Conservation (phyloP, 2,329 filamentous ascomycete genomes). For the Colletotrichum coccodes region DNA sequence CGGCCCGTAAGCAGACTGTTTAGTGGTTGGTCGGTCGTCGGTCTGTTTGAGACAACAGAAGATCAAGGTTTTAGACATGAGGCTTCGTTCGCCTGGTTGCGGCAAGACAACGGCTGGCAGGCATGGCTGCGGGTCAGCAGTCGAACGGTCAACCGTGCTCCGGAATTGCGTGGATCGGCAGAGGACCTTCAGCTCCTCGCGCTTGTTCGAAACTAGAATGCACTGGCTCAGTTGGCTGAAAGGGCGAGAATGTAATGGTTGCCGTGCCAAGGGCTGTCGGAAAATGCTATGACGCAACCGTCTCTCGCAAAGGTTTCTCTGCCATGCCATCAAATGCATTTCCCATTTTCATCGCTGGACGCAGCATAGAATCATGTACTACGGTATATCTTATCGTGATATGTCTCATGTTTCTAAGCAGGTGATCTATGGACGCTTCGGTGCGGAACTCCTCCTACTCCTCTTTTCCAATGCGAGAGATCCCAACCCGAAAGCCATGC, state of each 20-base stretch:
- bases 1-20: neutral
- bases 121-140: neutral
- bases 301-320: neutral
- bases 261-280: neutral
- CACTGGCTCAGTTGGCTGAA: neutral
- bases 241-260: neutral
- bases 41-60: neutral
- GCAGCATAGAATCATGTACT: neutral
- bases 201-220: neutral
- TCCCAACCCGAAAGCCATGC: no score
- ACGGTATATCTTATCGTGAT: no score
- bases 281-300: neutral
- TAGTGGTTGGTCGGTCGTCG: neutral
- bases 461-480: no score
- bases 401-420: no score
- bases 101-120: neutral
- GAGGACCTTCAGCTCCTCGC: neutral
- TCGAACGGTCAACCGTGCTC: neutral
- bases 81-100: neutral
- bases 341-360: neutral
- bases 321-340: neutral
- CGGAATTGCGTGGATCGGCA: neutral
- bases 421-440: no score
- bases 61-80: neutral
- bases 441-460: no score